These are phyloP conservation scores for Cladosporium sp. DNA, from an alignment of 2,329 filamentous ascomycete genomes.

Conservation along the genomic window DNA sequence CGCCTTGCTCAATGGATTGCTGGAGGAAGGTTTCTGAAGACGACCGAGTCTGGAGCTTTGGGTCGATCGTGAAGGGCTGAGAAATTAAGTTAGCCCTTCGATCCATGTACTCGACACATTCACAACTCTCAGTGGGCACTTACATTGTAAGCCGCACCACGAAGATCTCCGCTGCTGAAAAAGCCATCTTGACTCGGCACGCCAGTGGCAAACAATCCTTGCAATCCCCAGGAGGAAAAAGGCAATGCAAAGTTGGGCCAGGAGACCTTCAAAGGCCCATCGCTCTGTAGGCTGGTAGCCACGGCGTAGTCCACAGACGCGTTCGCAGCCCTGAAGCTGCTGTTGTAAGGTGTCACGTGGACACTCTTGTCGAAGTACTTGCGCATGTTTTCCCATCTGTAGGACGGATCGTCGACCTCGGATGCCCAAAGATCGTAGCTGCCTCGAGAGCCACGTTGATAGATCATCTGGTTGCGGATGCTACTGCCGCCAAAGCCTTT, in stretches of 20 bases:
- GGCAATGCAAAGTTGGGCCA: constrained; percentile 19
- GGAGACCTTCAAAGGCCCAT: constrained; percentile 33
- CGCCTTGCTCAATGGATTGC: constrained; percentile 15
- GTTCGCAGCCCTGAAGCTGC: not conserved
- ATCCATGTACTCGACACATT: not conserved
- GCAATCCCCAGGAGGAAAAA: constrained; percentile 2
- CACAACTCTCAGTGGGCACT: not conserved
- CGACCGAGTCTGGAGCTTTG: constrained; percentile 22
- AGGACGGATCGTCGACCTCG: constrained; percentile 31
- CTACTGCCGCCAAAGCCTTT: constrained; percentile 27
- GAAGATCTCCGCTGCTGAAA: constrained; percentile 11
- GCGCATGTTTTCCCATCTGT: constrained; percentile 28
- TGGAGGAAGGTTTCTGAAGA: constrained; percentile 27
- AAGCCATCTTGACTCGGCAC: not conserved
- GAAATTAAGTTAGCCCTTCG: not conserved
- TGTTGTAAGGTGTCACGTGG: constrained; percentile 19
- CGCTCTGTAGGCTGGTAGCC: constrained; percentile 17
- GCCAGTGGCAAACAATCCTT: not conserved
- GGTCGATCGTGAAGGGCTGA: constrained; percentile 30
- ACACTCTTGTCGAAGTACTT: constrained; percentile 25
- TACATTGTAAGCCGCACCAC: constrained; percentile 15
- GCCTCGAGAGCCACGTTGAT: constrained; percentile 27
- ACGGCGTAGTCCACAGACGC: constrained; percentile 6
- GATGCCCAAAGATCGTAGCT: constrained; percentile 34
- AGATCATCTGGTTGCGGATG: constrained; percentile 25